Base-by-base conservation (phyloP, 2,329 filamentous ascomycete species). In the Xylariaceae sp. region DNA sequence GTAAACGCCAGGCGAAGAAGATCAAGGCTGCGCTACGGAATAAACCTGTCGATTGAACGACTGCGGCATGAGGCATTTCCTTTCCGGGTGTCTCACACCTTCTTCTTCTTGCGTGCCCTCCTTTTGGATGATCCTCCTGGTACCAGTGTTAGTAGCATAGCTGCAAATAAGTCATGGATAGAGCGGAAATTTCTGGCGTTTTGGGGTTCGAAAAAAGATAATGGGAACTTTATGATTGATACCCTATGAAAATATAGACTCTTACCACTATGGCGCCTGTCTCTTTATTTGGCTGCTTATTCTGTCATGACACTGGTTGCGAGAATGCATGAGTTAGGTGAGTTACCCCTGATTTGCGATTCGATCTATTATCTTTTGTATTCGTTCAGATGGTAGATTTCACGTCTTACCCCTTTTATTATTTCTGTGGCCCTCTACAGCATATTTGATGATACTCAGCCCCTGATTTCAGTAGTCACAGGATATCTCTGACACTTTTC, bases 1-100 rank as follows among this genome's bases (percentile, higher is more conserved):
- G 80, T 67, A 85, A 82, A 69, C 76, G 81, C 55, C 79, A 84
- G 67, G 76, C 79, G 2, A 87, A 87, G 74, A 86, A 82, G 73
- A 71, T 81, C 68, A 82, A 76, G 69, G 67, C 81, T 4, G 78
- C 78, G n/a, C 68, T 76, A 18, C 73, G 77, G 64, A 73, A 75
- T 52, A 67, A 71, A 49, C 62, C 68, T 49, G 52, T 37, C 4
- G 66, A 66, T 37, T 61, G 13, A 4, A 49, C 47, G 3, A 18
- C 17, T 18, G 17, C 17, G 17, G 17, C 17, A 18, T 18, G 17
- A 18, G 2, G 17, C 17, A 18, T 18, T 18, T 18, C 17, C 17
- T 18, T 18, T 18, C 17, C 17, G 17, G 17, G 17, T 18, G 17
- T 18, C 17, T 18, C 17, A 18, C 17, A 18, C 17, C 17, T 18